phyloP scores from a whole-genome alignment of 805 yeast genomes.

The Kluyveromyces aestuarii region DNA sequence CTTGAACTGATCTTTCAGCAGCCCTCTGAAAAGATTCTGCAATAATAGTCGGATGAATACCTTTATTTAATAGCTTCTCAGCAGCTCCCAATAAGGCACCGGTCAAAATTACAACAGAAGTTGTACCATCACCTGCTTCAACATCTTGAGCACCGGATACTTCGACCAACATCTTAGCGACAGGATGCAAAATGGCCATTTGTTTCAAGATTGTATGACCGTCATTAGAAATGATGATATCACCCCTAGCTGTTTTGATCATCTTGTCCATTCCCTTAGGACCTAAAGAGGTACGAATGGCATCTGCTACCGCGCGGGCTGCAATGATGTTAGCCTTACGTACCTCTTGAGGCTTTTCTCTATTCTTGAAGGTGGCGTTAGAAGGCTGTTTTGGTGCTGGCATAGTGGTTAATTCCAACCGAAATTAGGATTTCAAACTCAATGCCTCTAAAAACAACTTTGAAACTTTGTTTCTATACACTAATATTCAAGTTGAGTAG shows the following conservation, averaged over 20 bases:
- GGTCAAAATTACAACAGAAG: conserved; percentile 90
- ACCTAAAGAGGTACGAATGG: conserved; percentile 89
- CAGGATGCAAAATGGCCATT: conserved; percentile 98
- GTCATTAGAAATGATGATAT: conserved; percentile 91
- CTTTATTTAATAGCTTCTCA: conserved; percentile 78
- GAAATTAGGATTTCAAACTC: not conserved
- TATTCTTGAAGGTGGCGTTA: conserved; percentile 84
- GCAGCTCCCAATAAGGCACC: conserved; percentile 95
- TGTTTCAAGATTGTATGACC: conserved; percentile 95
- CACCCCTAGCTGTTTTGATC: conserved; percentile 90
- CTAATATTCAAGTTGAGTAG: too few relatives aligned
- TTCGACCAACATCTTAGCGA: conserved; percentile 96
- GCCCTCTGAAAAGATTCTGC: conserved; percentile 92
- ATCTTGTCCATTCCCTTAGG: conserved; percentile 99
- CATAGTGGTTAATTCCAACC: conserved; percentile 7
- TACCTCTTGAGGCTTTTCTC: conserved; percentile 92
- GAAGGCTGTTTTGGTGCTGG: conserved; percentile 37
- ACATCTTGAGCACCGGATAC: conserved; percentile 96
- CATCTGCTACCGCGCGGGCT: conserved; percentile 92
- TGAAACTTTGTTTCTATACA: not conserved
- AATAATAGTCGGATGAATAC: conserved; percentile 91
- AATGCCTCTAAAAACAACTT: not conserved
- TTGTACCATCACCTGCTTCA: conserved; percentile 99
- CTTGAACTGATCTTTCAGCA: conserved; percentile 71
- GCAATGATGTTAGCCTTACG: conserved; percentile 83